phyloP scores from a whole-genome alignment of 2,329 filamentous ascomycete species.

The Botryotinia narcissicola region DNA sequence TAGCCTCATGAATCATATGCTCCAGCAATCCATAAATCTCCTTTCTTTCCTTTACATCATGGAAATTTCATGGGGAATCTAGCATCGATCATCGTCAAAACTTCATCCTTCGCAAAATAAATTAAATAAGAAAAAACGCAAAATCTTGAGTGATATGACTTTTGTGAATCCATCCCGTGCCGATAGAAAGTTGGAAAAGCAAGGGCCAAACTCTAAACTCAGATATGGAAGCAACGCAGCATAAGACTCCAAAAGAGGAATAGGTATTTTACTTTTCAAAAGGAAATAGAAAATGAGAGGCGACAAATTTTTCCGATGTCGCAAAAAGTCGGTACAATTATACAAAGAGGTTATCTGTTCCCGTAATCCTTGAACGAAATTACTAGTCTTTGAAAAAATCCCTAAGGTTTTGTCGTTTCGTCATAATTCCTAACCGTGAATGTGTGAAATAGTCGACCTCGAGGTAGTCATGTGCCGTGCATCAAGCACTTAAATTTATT shows the following conservation, averaged over 20 bases:
- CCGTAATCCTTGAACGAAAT: constrained; percentile 37
- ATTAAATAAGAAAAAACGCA: constrained; percentile 12
- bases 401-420: constrained; percentile 33
- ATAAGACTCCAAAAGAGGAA: constrained; percentile 17
- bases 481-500: constrained; percentile 52
- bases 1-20: constrained; percentile 22
- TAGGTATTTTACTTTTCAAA: constrained; percentile 18
- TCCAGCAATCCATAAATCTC: constrained; percentile 18
- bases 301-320: constrained; percentile 2
- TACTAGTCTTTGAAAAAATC: constrained; percentile 37
- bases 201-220: constrained; percentile 19
- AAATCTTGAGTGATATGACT: constrained; percentile 2
- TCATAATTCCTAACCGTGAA: constrained; percentile 33
- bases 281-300: constrained; percentile 10
- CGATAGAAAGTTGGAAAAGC: constrained; percentile 6
- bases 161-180: constrained; percentile 8
- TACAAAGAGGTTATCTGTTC: constrained; percentile 34
- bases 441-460: constrained; percentile 29
- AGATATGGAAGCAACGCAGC: constrained; percentile 21
- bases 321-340: constrained; percentile 24
- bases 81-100: constrained; percentile 20
- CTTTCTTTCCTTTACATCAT: constrained; percentile 18
- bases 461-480: constrained; percentile 31
- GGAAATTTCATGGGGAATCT: constrained; percentile 9
- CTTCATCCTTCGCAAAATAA: constrained; percentile 19